phyloP scores from a whole-genome alignment of 176 grass and related monocot species.

The Avena sativa region DNA sequence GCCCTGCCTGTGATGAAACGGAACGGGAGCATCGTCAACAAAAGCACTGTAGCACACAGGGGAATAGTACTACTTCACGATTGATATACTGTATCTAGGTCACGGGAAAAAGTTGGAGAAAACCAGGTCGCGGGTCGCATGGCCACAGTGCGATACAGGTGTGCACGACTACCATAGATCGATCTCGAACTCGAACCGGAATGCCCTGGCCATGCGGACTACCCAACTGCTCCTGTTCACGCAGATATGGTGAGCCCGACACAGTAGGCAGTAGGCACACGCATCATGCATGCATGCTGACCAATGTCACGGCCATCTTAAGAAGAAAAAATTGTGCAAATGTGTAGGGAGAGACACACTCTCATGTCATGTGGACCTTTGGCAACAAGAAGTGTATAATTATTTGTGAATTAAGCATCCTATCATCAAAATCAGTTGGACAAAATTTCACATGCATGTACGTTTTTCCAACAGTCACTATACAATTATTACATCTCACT shows the following conservation, averaged over 20 bases:
- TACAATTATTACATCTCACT: too few relatives aligned
- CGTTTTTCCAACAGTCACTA: too few relatives aligned
- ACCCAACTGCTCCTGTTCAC: background rate
- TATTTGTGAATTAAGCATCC: too few relatives aligned
- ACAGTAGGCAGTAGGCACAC: too few relatives aligned
- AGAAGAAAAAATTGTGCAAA: too few relatives aligned
- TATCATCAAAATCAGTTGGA: too few relatives aligned
- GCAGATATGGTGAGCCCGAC: background rate
- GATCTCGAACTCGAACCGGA: background rate
- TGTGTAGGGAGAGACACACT: too few relatives aligned
- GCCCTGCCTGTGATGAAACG: background rate
- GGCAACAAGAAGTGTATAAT: too few relatives aligned
- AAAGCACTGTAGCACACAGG: background rate
- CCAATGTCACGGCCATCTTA: too few relatives aligned
- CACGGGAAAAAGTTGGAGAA: background rate
- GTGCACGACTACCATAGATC: background rate
- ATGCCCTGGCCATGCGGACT: background rate
- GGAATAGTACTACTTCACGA: background rate
- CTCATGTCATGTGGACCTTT: too few relatives aligned
- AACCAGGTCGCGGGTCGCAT: background rate
- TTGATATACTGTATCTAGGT: background rate
- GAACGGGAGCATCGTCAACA: background rate
- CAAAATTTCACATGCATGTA: too few relatives aligned
- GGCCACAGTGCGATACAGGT: background rate
- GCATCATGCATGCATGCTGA: too few relatives aligned